Percentiles rank a stretch among this genome's conserved stretches.
phyloP scores from a whole-genome alignment of 371 early-diverging fungal species.

The Saksenaea oblongispora region DNA sequence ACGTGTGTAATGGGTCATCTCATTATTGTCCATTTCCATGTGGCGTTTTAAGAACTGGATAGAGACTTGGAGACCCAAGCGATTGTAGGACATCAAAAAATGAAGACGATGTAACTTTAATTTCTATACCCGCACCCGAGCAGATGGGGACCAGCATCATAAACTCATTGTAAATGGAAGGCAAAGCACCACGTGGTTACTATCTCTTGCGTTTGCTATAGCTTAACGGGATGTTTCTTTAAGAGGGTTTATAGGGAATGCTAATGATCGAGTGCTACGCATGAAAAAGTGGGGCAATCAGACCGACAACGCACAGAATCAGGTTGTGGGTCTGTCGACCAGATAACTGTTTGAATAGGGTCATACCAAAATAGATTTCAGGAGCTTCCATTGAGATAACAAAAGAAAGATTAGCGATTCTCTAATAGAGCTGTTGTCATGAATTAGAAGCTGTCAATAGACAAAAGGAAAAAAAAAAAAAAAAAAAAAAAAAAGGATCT shows the following conservation, averaged over 20 bases:
- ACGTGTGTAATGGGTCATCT: no score
- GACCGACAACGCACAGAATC: background rate
- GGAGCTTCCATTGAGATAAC: background rate
- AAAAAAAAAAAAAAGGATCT: slow-evolving; percentile 5
- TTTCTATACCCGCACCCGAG: background rate
- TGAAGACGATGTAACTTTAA: background rate
- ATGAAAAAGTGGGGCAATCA: background rate
- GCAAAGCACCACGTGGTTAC: slow-evolving; percentile 3
- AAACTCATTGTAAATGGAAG: background rate
- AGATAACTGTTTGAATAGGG: background rate
- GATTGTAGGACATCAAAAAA: background rate
- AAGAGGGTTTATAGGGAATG: no score
- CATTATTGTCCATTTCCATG: no score
- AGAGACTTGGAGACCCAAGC: background rate
- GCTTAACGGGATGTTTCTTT: background rate
- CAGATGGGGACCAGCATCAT: background rate
- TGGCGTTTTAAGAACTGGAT: background rate
- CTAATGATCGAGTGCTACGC: no score
- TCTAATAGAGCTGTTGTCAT: background rate
- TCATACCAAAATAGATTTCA: slow-evolving; percentile 3
- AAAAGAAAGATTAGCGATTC: background rate
- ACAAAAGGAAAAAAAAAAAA: slow-evolving; percentile 7
- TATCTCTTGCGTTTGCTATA: background rate
- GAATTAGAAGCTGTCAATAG: background rate
- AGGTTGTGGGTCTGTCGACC: background rate